Evolutionary conservation across 495 filamentous ascomycete species (phyloP), one percentile per base, ranked within the genome.

Genomic region (Xylaria flabelliformis): DNA sequence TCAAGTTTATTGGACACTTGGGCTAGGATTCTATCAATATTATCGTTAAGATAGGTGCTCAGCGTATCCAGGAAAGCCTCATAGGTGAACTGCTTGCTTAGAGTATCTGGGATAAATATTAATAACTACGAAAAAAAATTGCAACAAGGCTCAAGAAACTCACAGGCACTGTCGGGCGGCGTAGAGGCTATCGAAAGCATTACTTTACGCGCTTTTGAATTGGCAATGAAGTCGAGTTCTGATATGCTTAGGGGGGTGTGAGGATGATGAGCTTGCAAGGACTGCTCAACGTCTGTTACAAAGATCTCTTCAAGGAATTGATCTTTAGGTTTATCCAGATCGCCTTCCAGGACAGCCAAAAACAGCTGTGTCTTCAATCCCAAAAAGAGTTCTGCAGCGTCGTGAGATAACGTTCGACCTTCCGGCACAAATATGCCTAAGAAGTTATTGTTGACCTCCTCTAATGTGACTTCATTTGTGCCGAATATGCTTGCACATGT

Each of bases 351-450:
- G 75, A 93, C 86, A 3, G 92, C 89, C 3, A 91, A 90, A 64
- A 97, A 91, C 72, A 95, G 89, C 71, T 97, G 93, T 1, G 94
- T 97, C 79, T 97, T 97, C 21, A 97, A 84, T 68, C 94, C 91
- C 21, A 97, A 83, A 73, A 92, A 93, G 34, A 97, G 74, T 34
- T 91, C 88, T 15, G 90, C 91, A 72, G 91, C 89, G 61, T 88
- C 90, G 65, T 92, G 92, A 21, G 93, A 83, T 44, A 97, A 77
- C 6, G 89, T 86, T n/a, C 88, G 87, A 19, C 91, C 90, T 69
- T 93, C 90, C 0, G 92, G 90, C 4, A 97, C 88, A 76, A 97
- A 97, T 0, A 93, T 93, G 53, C 92, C 89, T 29, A 97, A 85
- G 75, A 97, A 97, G 73, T 91, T 86, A 34, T 96, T 92, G 75